Conservation (phyloP, 225 moss, liverwort and hornwort species). For the Bryoerythrophyllum caledonicum region DNA sequence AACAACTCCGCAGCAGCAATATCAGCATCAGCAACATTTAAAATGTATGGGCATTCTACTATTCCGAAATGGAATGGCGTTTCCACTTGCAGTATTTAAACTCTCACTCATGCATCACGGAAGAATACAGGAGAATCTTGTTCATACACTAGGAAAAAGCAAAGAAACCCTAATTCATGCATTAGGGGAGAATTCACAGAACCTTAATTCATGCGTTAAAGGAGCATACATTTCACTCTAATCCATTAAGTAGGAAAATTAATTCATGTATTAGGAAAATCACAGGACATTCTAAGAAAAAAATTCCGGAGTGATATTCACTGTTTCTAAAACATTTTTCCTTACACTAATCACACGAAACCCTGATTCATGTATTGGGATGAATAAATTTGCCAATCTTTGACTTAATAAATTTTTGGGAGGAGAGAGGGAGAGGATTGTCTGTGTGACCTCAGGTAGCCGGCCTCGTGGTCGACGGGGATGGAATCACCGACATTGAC, state of each 20-base stretch:
- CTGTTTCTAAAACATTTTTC: too few relatives aligned
- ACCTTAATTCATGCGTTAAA: too few relatives aligned
- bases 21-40: not conserved
- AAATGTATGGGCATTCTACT: too few relatives aligned
- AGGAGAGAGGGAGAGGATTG: not conserved
- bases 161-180: too few relatives aligned
- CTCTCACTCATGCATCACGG: not conserved
- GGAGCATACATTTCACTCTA: too few relatives aligned
- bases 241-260: too few relatives aligned
- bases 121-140: not conserved
- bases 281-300: too few relatives aligned
- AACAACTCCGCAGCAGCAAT: not conserved
- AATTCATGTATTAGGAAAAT: too few relatives aligned
- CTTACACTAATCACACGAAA: not conserved
- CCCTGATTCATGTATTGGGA: not conserved
- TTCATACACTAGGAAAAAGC: too few relatives aligned
- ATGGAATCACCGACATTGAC: constrained; percentile 90
- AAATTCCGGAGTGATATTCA: too few relatives aligned
- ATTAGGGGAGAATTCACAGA: too few relatives aligned
- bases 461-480: constrained; percentile 82
- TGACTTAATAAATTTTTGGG: not conserved
- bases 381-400: not conserved
- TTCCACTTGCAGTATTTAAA: not conserved
- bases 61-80: not conserved
- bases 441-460: constrained; percentile 65